Evolutionary conservation across 2,329 filamentous ascomycete genomes (phyloP).

Genomic region (Septoria linicola): DNA sequence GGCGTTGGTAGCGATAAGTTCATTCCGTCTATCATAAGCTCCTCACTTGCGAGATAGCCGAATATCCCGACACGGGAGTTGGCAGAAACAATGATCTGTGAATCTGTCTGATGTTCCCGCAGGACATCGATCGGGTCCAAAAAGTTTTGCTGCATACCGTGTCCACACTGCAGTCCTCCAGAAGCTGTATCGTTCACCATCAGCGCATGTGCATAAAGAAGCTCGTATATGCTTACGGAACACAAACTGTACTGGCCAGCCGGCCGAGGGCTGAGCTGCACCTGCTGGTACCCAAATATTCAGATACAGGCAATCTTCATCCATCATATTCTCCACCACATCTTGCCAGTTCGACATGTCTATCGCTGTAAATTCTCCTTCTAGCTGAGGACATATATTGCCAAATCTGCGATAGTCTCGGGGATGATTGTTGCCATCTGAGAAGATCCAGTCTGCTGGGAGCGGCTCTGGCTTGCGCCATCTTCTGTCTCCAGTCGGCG

Average conservation of each 20-base stretch:
- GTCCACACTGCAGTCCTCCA: constrained; percentile 13
- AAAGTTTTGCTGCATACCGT: constrained; percentile 21
- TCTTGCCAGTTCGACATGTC: constrained; percentile 11
- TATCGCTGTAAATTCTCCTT: constrained; percentile 5
- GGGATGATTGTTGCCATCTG: constrained; percentile 20
- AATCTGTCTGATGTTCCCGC: constrained; percentile 20
- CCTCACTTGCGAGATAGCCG: constrained; percentile 42
- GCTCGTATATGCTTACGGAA: constrained; percentile 11
- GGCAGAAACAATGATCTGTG: constrained; percentile 34
- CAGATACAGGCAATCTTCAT: constrained; percentile 25
- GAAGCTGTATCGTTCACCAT: constrained; percentile 6
- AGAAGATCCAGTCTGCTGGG: constrained; percentile 25
- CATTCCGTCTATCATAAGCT: constrained; percentile 33
- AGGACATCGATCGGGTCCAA: constrained; percentile 23
- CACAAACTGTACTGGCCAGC: constrained; percentile 25
- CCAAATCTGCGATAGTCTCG: constrained; percentile 22
- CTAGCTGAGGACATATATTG: constrained; percentile 22
- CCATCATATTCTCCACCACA: constrained; percentile 17
- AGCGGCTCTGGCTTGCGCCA: constrained; percentile 25
- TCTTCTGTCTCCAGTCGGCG: constrained; percentile 20
- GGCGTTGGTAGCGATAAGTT: not conserved
- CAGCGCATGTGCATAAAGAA: not conserved
- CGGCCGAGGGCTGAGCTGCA: constrained; percentile 14
- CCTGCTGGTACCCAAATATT: constrained; percentile 26
- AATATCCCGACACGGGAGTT: constrained; percentile 41